Evolutionary conservation across 805 yeast genomes (phyloP).

Genomic region (Candida qinlingensis): DNA sequence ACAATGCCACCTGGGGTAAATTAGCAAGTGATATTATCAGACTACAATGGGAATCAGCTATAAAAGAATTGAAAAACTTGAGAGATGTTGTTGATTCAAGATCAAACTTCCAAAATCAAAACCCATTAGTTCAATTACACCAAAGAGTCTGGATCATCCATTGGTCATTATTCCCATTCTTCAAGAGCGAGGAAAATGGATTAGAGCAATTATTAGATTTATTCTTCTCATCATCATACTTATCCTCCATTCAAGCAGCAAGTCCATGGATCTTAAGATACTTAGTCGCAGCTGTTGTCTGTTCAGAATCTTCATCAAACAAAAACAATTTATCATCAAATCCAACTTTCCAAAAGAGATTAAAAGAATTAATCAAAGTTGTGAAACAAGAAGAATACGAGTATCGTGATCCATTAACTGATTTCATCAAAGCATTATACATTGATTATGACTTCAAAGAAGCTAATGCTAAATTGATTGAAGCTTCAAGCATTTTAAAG

Average conservation of each 20-base stretch:
- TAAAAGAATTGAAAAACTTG: conserved; percentile 47
- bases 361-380: conserved; percentile 52
- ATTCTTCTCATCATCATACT: conserved; percentile 52
- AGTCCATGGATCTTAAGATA: conserved; percentile 70
- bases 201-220: conserved; percentile 50
- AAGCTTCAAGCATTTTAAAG: conserved; percentile 42
- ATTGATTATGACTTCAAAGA: conserved; percentile 54
- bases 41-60: conserved; percentile 46
- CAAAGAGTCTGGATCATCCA: conserved; percentile 65
- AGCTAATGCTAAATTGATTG: conserved; percentile 42
- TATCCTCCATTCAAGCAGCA: conserved; percentile 64
- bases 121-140: conserved; percentile 54
- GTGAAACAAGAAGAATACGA: conserved; percentile 60
- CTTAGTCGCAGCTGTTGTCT: conserved; percentile 53
- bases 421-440: conserved; percentile 48
- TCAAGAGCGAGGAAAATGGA: conserved; percentile 43
- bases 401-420: conserved; percentile 59
- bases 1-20: conserved; percentile 64
- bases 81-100: conserved; percentile 56
- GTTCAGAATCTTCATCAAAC: conserved; percentile 27
- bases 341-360: conserved; percentile 42
- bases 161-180: conserved; percentile 62
- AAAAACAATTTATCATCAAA: conserved; percentile 22
- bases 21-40: conserved; percentile 56
- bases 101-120: conserved; percentile 39